Percentiles rank a stretch among this genome's conserved stretches.
These are phyloP conservation scores for Mycena olivaceomarginata DNA, from an alignment of 768 basidiomycete species.

Conservation along the genomic window DNA sequence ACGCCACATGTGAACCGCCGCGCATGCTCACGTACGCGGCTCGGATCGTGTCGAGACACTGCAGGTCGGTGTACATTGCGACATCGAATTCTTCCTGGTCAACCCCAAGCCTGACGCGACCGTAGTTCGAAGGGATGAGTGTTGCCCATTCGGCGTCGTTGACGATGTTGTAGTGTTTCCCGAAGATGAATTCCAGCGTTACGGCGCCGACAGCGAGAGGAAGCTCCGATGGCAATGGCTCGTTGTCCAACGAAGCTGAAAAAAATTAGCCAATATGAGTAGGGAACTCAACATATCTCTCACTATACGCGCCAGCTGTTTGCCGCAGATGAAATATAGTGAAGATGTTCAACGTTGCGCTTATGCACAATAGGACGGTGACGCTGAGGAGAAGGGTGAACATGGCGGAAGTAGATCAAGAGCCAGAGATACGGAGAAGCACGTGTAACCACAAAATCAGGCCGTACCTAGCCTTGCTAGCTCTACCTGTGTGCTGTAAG, in stretches of 20 bases:
- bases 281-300: neutral
- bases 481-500: no score
- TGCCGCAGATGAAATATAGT: conserved; percentile 10
- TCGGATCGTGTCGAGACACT: conserved; percentile 91
- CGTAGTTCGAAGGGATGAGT: conserved; percentile 97
- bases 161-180: conserved; percentile 97
- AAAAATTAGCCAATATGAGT: neutral
- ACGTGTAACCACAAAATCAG: neutral
- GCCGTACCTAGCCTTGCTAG: no score
- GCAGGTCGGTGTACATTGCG: conserved; percentile 87
- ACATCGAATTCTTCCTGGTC: conserved; percentile 87
- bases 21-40: conserved; percentile 94
- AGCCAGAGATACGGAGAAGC: neutral
- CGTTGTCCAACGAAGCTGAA: conserved; percentile 2
- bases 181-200: conserved; percentile 75
- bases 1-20: conserved; percentile 76
- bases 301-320: conserved; percentile 1
- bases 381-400: conserved; percentile 3
- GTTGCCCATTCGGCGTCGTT: conserved; percentile 94
- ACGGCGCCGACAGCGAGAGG: conserved; percentile 26
- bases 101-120: conserved; percentile 91
- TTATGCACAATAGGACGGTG: conserved; percentile 14
- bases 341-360: conserved; percentile 21
- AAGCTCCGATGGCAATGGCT: conserved; percentile 30
- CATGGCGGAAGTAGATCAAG: conserved; percentile 9